A percentile compares a stretch with the other conserved stretches of the same genome.
Conservation (phyloP, 371 early-diverging fungal genomes). For the Mortierella sp. region DNA sequence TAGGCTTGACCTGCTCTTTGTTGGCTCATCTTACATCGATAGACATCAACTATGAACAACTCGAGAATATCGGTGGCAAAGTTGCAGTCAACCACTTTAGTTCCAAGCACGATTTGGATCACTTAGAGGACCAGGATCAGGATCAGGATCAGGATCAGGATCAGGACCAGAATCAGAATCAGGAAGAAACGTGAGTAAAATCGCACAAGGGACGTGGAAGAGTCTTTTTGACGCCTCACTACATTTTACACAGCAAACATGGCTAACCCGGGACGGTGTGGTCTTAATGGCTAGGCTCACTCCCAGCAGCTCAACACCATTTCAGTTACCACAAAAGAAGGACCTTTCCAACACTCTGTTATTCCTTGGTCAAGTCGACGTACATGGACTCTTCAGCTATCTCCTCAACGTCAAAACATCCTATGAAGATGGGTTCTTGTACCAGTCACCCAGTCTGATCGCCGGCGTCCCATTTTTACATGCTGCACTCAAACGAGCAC, state of each 20-base stretch:
- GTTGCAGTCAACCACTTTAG: constrained; percentile 35
- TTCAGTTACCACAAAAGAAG: constrained; percentile 6
- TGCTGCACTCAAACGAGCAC: constrained; percentile 38
- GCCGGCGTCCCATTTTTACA: constrained; percentile 45
- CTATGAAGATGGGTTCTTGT: constrained; percentile 43
- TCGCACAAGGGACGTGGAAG: neutral
- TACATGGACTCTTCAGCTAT: constrained; percentile 47
- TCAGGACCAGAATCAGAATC: constrained; percentile 18
- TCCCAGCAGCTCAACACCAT: neutral
- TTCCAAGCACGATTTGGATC: constrained; percentile 43
- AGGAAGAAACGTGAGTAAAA: constrained; percentile 15
- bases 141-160: constrained; percentile 23
- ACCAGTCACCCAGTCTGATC: constrained; percentile 44
- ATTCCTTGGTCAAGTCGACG: constrained; percentile 35
- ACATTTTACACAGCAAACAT: neutral
- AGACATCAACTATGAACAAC: constrained; percentile 37
- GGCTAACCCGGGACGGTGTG: neutral
- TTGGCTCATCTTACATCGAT: neutral
- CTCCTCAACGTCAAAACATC: constrained; percentile 37
- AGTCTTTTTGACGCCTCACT: neutral
- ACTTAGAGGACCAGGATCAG: constrained; percentile 26
- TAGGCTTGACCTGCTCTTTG: neutral
- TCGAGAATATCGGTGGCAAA: constrained; percentile 27
- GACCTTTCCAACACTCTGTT: constrained; percentile 33
- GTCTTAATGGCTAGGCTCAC: neutral